Conservation (phyloP, 495 filamentous ascomycete genomes). For the Tuber melanosporum region DNA sequence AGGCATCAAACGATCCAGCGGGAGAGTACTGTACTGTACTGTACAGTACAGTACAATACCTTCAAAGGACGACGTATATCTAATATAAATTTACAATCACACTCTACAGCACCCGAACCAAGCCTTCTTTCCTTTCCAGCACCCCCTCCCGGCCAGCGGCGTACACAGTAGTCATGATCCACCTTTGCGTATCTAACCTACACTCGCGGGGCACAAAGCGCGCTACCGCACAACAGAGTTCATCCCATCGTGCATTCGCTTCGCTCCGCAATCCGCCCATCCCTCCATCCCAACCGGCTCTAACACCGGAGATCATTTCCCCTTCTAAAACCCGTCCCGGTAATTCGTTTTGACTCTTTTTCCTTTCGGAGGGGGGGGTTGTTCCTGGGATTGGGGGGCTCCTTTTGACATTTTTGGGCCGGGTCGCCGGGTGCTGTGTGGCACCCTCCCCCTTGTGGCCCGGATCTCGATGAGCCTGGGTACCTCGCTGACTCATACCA, state of each 20-base stretch:
- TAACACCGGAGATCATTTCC: not conserved
- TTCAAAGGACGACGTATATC: not conserved
- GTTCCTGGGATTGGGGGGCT: not conserved
- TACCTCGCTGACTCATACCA: no score
- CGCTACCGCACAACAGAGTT: not conserved
- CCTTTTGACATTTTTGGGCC: not conserved
- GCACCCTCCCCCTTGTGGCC: not conserved
- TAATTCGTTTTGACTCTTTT: not conserved
- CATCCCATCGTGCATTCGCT: not conserved
- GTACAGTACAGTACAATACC: no score
- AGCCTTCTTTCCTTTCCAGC: not conserved
- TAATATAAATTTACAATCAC: not conserved
- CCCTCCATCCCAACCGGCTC: not conserved
- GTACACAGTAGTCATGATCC: not conserved
- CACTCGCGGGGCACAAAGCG: not conserved
- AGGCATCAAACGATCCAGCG: no score
- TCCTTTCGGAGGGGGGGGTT: not conserved
- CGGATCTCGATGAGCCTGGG: not conserved
- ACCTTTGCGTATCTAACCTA: not conserved
- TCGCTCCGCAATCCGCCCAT: not conserved
- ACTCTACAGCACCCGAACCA: not conserved
- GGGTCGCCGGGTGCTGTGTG: not conserved
- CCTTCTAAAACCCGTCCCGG: not conserved
- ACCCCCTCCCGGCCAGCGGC: not conserved
- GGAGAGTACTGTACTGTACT: no score